Evolutionary conservation across 441 rosid species (phyloP), one percentile per base, ranked within the genome.

Genomic region (Populus tomentosa): DNA sequence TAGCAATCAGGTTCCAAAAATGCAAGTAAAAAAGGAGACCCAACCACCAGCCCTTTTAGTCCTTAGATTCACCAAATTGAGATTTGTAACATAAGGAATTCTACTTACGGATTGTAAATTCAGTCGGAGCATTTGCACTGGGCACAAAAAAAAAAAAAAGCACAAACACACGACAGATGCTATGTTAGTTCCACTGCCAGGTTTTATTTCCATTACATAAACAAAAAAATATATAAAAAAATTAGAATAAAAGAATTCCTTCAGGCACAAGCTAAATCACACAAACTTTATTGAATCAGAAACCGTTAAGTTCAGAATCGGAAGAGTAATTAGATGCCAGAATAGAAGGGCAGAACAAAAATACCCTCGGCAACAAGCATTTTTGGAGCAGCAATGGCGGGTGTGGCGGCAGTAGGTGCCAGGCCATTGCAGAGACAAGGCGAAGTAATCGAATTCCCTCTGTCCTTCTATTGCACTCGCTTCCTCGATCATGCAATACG

Each of bases 361-460:
- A 5, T 82, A 91, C 98, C 94, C 84, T 81, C 92, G 85, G 85
- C 98, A 95, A 65, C 98, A 93, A 79, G 88, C 99, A 77, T 93
- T 95, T 75, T 86, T 73, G 82, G 94, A 78, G 88, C 99, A 95
- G 82, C 99, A 95, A 82, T 86, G 87, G 85, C 88, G 87, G 77
- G 98, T 89, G 26, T 83, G 81, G 50, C 76, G 91, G 80, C 98
- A 93, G 72, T 64, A 78, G 28, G 99, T 92, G 80, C 92, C 97
- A 1, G 99, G 96, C 99, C 99, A 95, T 67, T 90, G 97, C 21
- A 95, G 84, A 73, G 96, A 72, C 77, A 95, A 87, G 70, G 83
- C 89, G 86, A 93, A 95, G 88, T 95, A 95, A 83, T 95, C 99
- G 79, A 95, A 95, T 86, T 93, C 99, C 33, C 95, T 88, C 91